Evolutionary conservation across 2,329 filamentous ascomycete genomes (phyloP).

Genomic region (Fusarium pseudoanthophilum): DNA sequence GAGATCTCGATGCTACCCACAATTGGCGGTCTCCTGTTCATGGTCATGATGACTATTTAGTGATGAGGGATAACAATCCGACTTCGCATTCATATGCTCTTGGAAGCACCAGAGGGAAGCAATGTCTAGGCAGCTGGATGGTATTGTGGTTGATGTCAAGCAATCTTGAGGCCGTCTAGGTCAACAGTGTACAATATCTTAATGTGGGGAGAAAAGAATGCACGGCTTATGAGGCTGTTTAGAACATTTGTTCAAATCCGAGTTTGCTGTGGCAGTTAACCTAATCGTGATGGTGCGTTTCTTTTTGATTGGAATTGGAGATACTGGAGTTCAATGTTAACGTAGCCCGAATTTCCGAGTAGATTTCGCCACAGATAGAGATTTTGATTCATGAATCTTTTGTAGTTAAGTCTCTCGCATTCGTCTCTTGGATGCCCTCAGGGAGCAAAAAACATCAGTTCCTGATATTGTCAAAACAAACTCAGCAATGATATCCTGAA

Average conservation of each 20-base stretch:
- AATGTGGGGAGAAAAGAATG: not conserved
- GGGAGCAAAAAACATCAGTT: not conserved
- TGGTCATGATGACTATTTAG: slow-evolving; percentile 38
- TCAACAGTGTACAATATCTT: not conserved
- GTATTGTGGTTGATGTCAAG: slow-evolving; percentile 15
- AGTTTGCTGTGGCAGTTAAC: not conserved
- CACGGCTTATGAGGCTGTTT: not conserved
- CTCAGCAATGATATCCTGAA: not conserved
- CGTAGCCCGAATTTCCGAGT: rapidly evolving
- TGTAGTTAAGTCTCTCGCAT: rapidly evolving
- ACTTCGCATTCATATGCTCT: not conserved
- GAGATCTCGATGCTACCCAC: slow-evolving; percentile 35
- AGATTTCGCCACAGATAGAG: not conserved
- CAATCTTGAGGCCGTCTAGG: slow-evolving; percentile 18
- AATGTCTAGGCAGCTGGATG: slow-evolving; percentile 5
- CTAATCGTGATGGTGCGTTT: not conserved
- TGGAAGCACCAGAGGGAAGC: not conserved
- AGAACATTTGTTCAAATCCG: not conserved
- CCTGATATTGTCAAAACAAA: not conserved
- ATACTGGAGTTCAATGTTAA: not conserved
- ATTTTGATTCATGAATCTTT: rapidly evolving
- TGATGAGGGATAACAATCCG: not conserved
- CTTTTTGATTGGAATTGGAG: no score
- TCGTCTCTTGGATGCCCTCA: rapidly evolving
- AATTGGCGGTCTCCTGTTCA: slow-evolving; percentile 42